A percentile compares a stretch with the other conserved stretches of the same genome.
phyloP scores from a whole-genome alignment of 345 rosid genomes.

The Draba incana region DNA sequence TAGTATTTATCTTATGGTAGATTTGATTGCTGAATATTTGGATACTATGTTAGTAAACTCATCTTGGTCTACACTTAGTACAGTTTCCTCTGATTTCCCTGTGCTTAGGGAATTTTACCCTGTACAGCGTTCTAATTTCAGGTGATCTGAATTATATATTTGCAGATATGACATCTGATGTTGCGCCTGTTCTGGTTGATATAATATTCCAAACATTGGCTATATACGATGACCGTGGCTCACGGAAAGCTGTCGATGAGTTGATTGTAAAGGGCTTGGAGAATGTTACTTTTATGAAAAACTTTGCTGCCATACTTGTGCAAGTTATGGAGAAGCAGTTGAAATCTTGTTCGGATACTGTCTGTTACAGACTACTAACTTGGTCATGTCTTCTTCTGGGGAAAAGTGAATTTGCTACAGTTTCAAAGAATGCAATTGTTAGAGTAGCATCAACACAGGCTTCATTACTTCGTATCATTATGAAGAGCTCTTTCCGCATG shows the following conservation, averaged over 20 bases:
- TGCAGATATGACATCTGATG: slow-evolving; percentile 79
- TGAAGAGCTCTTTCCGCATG: slow-evolving; percentile 71
- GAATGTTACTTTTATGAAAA: slow-evolving; percentile 73
- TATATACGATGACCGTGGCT: slow-evolving; percentile 74
- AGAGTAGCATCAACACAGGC: slow-evolving; percentile 83
- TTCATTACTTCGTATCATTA: slow-evolving; percentile 57
- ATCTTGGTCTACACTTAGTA: background rate
- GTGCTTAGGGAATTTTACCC: background rate
- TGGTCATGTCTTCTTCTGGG: slow-evolving; percentile 87
- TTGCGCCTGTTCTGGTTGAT: slow-evolving; percentile 63
- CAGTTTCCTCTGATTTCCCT: background rate
- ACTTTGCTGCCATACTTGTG: slow-evolving; percentile 80
- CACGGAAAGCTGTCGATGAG: slow-evolving; percentile 84
- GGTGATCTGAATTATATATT: slow-evolving; percentile 3
- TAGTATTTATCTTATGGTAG: too few species aligned
- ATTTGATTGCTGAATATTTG: too few species aligned
- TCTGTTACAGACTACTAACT: slow-evolving; percentile 71
- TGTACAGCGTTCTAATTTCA: slow-evolving; percentile 6
- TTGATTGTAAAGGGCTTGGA: slow-evolving; percentile 59
- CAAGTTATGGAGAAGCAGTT: slow-evolving; percentile 83
- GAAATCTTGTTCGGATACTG: slow-evolving; percentile 58
- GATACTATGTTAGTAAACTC: too few species aligned
- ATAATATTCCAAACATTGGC: slow-evolving; percentile 66
- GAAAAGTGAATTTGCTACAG: slow-evolving; percentile 70
- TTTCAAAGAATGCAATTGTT: slow-evolving; percentile 74